Evolutionary conservation across 345 rosid species (phyloP).

Genomic region (Erucastrum elatum): DNA sequence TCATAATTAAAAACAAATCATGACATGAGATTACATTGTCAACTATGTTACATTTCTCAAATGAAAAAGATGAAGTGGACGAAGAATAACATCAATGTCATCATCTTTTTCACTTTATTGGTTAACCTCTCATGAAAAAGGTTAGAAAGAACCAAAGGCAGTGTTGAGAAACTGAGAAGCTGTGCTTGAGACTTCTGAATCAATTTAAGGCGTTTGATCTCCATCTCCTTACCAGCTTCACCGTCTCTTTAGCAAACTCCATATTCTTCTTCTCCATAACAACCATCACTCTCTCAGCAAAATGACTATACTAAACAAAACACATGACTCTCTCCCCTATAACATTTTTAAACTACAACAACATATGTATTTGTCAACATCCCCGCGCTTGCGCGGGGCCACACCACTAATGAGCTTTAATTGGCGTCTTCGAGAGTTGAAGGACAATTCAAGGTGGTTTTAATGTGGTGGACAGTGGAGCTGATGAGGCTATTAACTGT

Average conservation of each 20-base stretch:
- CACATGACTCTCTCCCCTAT: no score
- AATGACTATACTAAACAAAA: slow-evolving; percentile 1
- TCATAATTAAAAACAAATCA: neutral
- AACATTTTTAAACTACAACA: no score
- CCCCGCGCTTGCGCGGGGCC: no score
- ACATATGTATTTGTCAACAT: no score
- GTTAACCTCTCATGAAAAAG: neutral
- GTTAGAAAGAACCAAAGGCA: slow-evolving; percentile 8
- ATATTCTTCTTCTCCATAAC: slow-evolving; percentile 73
- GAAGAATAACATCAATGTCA: neutral
- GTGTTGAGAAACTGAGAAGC: slow-evolving; percentile 49
- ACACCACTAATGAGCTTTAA: no score
- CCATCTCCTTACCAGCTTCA: slow-evolving; percentile 64
- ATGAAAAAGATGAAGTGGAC: neutral
- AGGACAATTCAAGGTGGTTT: no score
- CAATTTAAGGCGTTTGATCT: slow-evolving; percentile 57
- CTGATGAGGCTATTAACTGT: slow-evolving; percentile 86
- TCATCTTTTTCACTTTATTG: no score
- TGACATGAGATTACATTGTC: neutral
- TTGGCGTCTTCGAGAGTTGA: no score
- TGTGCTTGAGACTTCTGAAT: slow-evolving; percentile 54
- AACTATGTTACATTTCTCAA: slow-evolving; percentile 5
- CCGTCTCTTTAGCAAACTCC: slow-evolving; percentile 61
- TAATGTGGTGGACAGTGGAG: slow-evolving; percentile 92
- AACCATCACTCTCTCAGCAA: slow-evolving; percentile 57